Conservation (phyloP, 306 rosid genomes). For the Herpetospermum pedunculosum region DNA sequence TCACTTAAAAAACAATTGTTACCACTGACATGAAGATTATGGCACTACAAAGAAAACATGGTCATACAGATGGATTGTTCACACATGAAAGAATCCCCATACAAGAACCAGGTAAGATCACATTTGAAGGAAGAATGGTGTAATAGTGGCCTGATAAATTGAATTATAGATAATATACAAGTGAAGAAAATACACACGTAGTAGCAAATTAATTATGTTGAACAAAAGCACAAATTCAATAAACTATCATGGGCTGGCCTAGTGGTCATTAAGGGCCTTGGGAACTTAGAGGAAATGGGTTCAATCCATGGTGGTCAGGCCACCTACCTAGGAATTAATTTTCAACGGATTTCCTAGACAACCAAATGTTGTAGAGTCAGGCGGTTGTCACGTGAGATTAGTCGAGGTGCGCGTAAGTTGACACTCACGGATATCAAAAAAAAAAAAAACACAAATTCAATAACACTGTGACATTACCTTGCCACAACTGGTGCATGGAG, state of each 20-base stretch:
- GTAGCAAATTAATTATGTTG: not conserved
- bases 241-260: too few species aligned
- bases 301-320: too few species aligned
- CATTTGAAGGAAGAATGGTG: not conserved
- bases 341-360: too few species aligned
- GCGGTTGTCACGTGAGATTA: too few species aligned
- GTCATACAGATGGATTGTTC: not conserved
- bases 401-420: too few species aligned
- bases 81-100: not conserved
- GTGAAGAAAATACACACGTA: not conserved
- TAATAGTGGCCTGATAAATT: not conserved
- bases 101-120: not conserved
- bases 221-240: not conserved
- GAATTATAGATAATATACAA: not conserved
- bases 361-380: too few species aligned
- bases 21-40: not conserved
- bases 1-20: not conserved
- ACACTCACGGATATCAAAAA: too few species aligned
- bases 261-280: too few species aligned
- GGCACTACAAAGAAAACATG: not conserved
- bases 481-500: constrained; percentile 73
- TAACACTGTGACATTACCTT: constrained; percentile 36
- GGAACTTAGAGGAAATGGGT: too few species aligned
- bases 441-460: too few species aligned
- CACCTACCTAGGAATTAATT: too few species aligned